Conservation (phyloP, 345 rosid species). For the Eucalyptus curtisii region DNA sequence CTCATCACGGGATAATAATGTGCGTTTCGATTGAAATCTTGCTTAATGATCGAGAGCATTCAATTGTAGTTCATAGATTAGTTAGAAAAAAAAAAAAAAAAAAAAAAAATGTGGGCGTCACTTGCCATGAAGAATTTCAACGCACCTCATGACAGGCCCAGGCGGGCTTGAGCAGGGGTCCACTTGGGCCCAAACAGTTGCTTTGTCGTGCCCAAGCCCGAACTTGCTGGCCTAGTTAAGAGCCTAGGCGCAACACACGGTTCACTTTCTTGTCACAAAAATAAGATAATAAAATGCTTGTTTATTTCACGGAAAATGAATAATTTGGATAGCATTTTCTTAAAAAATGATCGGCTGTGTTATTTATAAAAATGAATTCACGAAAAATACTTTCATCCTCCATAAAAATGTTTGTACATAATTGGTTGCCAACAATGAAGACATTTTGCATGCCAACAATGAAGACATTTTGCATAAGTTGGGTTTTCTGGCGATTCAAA, state of each 20-base stretch:
- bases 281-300: neutral
- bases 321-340: neutral
- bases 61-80: neutral
- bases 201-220: fast-evolving
- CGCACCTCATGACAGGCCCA: neutral
- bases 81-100: neutral
- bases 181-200: neutral
- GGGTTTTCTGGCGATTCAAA: neutral
- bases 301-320: neutral
- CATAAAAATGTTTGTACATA: neutral
- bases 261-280: neutral
- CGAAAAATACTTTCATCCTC: neutral
- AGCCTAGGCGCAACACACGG: neutral
- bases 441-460: neutral
- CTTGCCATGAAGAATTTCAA: neutral
- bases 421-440: neutral
- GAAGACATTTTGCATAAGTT: neutral
- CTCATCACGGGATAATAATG: neutral
- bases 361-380: neutral
- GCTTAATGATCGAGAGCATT: neutral
- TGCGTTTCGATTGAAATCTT: neutral
- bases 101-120: neutral
- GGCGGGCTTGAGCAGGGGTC: neutral
- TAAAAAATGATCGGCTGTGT: fast-evolving
- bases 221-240: neutral